Conservation (phyloP, 352 stramenopile species). For the Globisporangium okanoganense region DNA sequence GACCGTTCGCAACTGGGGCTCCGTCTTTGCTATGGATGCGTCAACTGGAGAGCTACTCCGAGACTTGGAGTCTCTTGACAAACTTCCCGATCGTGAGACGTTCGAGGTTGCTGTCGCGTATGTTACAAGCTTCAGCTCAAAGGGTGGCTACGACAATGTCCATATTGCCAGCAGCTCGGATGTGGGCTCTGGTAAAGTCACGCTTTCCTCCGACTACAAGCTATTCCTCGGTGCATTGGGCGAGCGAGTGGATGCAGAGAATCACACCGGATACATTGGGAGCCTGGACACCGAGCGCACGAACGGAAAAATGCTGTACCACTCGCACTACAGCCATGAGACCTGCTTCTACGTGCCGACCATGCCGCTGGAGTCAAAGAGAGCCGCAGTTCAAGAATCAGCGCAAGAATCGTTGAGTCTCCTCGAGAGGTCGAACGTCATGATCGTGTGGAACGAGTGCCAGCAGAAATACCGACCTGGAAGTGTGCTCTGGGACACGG, state of each 20-base stretch:
- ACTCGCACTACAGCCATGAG: conserved; percentile 77
- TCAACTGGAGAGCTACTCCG: conserved; percentile 45
- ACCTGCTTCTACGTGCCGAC: conserved; percentile 83
- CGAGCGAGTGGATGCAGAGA: conserved; percentile 42
- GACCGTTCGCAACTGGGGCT: conserved; percentile 82
- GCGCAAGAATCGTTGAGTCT: conserved; percentile 28
- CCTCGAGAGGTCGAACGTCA: conserved; percentile 62
- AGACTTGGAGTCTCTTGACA: conserved; percentile 71
- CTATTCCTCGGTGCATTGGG: conserved; percentile 67
- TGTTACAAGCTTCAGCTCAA: conserved; percentile 53
- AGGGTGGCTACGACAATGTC: conserved; percentile 75
- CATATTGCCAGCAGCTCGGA: conserved; percentile 53
- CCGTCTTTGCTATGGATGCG: conserved; percentile 76
- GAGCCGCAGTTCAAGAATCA: conserved; percentile 22
- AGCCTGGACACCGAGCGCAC: conserved; percentile 31
- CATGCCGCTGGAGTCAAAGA: conserved; percentile 41
- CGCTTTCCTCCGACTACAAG: conserved; percentile 63
- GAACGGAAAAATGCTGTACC: conserved; percentile 55
- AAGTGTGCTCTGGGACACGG: conserved; percentile 73
- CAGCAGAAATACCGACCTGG: conserved; percentile 81
- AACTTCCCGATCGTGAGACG: conserved; percentile 70
- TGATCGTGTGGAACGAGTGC: conserved; percentile 87
- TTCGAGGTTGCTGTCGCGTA: conserved; percentile 85
- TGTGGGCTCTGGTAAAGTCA: conserved; percentile 31
- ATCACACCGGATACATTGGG: conserved; percentile 48